phyloP scores from a whole-genome alignment of 2,329 filamentous ascomycete genomes.

The Alternaria sp. region DNA sequence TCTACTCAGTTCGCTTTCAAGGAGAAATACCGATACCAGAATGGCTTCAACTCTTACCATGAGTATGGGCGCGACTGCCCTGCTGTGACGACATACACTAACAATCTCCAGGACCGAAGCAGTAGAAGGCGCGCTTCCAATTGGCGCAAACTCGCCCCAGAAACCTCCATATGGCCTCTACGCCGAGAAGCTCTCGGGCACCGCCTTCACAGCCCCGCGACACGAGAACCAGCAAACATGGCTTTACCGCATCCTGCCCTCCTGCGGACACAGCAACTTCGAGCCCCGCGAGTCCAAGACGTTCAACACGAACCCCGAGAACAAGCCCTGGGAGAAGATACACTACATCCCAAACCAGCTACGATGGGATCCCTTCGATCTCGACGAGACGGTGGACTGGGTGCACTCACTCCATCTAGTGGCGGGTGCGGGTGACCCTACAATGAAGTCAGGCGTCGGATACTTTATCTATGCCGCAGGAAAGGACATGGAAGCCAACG shows the following conservation, averaged over 20 bases:
- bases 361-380: constrained; percentile 78
- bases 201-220: constrained; percentile 64
- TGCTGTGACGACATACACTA: constrained; percentile 5
- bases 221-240: constrained; percentile 64
- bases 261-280: constrained; percentile 64
- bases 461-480: constrained; percentile 83
- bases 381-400: constrained; percentile 73
- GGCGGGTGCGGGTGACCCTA: constrained; percentile 79
- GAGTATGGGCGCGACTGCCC: constrained; percentile 62
- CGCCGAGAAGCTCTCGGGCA: constrained; percentile 72
- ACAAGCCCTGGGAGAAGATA: constrained; percentile 62
- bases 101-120: constrained; percentile 70
- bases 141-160: constrained; percentile 82
- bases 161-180: constrained; percentile 80
- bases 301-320: constrained; percentile 59
- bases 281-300: constrained; percentile 56
- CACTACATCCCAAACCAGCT: constrained; percentile 82
- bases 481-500: constrained; percentile 73
- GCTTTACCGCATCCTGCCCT: constrained; percentile 64
- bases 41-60: constrained; percentile 78
- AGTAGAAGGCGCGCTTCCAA: constrained; percentile 72
- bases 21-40: constrained; percentile 78
- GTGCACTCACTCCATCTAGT: constrained; percentile 73
- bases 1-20: constrained; percentile 66
- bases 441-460: constrained; percentile 77